Conservation (phyloP, 192 early-diverging fungal species). For the Coemansia reversa region DNA sequence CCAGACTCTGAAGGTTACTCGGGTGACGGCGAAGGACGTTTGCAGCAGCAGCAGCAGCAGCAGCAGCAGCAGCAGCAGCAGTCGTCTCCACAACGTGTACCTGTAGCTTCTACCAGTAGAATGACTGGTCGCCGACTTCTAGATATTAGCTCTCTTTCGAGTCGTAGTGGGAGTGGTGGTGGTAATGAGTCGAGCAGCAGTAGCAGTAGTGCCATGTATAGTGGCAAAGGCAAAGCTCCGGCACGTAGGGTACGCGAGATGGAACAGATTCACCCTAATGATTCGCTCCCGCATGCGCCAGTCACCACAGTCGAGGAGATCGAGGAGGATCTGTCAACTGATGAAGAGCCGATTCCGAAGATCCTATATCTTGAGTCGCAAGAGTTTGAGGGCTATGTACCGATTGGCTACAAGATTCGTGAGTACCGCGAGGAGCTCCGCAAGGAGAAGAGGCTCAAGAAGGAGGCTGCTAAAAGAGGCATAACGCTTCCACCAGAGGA, state of each 20-base stretch:
- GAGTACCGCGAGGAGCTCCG: conserved; percentile 44
- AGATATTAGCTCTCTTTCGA: conserved; percentile 16
- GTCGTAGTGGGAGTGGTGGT: conserved; percentile 10
- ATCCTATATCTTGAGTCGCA: conserved; percentile 40
- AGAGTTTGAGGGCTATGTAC: conserved; percentile 49
- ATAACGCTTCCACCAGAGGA: conserved; percentile 14
- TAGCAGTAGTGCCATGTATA: conserved; percentile 5
- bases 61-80: not conserved
- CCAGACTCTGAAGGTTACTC: conserved; percentile 13
- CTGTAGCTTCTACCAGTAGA: not conserved
- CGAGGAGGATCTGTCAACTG: conserved; percentile 37
- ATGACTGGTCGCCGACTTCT: not conserved
- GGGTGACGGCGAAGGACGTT: conserved; percentile 19
- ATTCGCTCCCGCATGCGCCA: conserved; percentile 9
- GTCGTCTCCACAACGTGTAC: not conserved
- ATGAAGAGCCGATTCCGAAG: conserved; percentile 44
- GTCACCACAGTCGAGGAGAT: conserved; percentile 37
- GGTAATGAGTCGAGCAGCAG: conserved; percentile 1
- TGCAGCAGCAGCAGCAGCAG: not conserved
- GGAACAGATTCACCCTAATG: conserved; percentile 31
- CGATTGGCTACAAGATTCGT: conserved; percentile 29
- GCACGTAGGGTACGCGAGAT: conserved; percentile 24
- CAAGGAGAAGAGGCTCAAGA: conserved; percentile 24
- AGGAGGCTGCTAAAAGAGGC: conserved; percentile 34
- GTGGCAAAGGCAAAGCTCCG: conserved; percentile 26